Base-by-base conservation (phyloP, 2,329 filamentous ascomycete genomes). In the Bimuria novae-zelandiae region DNA sequence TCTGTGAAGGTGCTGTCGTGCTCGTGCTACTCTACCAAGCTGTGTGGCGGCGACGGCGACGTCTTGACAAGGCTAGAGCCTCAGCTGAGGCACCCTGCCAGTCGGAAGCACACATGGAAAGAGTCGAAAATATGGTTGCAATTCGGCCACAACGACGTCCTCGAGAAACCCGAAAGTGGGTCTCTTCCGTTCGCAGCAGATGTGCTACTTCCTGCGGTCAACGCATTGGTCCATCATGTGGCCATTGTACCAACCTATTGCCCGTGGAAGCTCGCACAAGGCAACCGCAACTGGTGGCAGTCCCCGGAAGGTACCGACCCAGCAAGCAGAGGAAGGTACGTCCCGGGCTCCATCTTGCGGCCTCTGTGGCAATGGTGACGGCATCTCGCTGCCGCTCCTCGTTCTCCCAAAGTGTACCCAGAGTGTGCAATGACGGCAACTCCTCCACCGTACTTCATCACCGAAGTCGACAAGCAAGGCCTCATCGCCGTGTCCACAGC, bases 401-500 rank as follows among this genome's bases (percentile, higher is more conserved):
- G 5, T 36, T 36, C n/a, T 3, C n/a, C 8, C 16, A n/a, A 3
- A 3, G 33, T 16, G 4, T 8, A 17, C 17, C 8, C 14, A 36
- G 8, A 16, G 33, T 36, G 14, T 16, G 33, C 33, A n/a, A 17
- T 17, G 33, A 17, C 5, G 14, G 58, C 63, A 23, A 58, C 57
- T 12, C 66, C 67, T 39, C 57, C 68, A n/a, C 65, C 65, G 2
- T 71, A 63, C 37, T 45, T 60, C 17, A 71, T 72, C 52, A 67
- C 64, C 7, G 57, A 55, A 2, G 39, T 65, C 49, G 68, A 72
- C 49, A 70, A 71, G 51, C 62, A 68, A 14, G 69, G 68, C n/a
- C 54, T 73, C n/a, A 60, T 73, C 7, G 62, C 69, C 7, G 64
- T 72, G 23, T 65, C 65, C 0, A 66, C 64, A 16, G 65, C 60